phyloP scores from a whole-genome alignment of 148 eudicot species.

The Silene uniflora region DNA sequence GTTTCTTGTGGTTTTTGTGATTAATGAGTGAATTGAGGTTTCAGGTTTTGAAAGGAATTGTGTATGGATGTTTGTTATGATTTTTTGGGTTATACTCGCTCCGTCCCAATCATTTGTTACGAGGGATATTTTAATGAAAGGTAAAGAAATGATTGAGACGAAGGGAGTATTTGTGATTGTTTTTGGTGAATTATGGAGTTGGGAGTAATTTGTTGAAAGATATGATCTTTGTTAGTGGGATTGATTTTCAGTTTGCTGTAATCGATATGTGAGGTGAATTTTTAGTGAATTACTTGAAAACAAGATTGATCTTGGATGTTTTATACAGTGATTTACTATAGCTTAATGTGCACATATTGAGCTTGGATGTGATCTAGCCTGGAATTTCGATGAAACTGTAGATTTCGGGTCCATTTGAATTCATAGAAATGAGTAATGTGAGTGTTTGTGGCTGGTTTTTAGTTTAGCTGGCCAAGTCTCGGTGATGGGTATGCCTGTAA shows the following conservation, averaged over 20 bases:
- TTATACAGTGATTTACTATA: neutral
- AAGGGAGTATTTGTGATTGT: too few relatives aligned
- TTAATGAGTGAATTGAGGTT: neutral
- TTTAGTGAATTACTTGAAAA: neutral
- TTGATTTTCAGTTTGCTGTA: neutral
- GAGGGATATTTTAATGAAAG: too few relatives aligned
- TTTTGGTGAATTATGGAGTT: neutral
- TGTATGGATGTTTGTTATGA: neutral
- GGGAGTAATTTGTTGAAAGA: slow-evolving; percentile 12
- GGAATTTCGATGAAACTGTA: slow-evolving; percentile 17
- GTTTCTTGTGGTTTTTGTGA: slow-evolving; percentile 15
- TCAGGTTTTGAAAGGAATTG: neutral
- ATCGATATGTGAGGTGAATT: neutral
- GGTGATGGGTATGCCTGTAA: too few relatives aligned
- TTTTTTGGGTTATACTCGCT: neutral
- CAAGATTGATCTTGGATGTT: slow-evolving; percentile 5
- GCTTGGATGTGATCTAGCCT: neutral
- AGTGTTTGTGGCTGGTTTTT: neutral
- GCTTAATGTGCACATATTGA: neutral
- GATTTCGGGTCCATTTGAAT: neutral
- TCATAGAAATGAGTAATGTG: neutral
- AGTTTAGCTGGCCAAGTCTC: too few relatives aligned
- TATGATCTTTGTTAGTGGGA: slow-evolving; percentile 4
- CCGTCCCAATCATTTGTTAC: too few relatives aligned
- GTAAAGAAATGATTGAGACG: too few relatives aligned